Evolutionary conservation across 2,329 filamentous ascomycete species (phyloP).

Genomic region (Leptographium flavum): DNA sequence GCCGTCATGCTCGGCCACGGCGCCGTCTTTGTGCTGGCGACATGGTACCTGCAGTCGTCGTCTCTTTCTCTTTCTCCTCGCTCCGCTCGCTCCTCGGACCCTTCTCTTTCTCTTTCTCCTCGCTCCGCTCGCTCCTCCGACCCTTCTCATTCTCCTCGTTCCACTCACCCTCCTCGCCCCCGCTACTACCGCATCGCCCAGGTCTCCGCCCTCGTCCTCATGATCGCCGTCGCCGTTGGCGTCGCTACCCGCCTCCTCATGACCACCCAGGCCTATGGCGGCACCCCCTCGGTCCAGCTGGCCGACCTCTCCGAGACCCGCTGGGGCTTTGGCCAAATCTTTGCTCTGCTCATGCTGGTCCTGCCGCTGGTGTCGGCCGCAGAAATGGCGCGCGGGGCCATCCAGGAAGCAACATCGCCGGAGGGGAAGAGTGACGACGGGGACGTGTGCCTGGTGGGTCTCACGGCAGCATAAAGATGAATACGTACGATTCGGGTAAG

Average conservation of each 20-base stretch:
- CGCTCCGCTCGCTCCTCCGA: too few relatives aligned
- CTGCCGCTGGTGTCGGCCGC: slow-evolving; percentile 44
- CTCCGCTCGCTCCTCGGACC: too few relatives aligned
- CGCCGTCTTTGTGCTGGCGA: slow-evolving; percentile 42
- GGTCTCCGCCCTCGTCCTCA: slow-evolving; percentile 37
- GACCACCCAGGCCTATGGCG: slow-evolving; percentile 47
- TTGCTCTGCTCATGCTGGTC: slow-evolving; percentile 44
- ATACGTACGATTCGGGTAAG: too few relatives aligned
- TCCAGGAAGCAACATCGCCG: too few relatives aligned
- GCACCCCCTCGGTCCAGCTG: slow-evolving; percentile 33
- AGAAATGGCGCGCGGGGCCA: slow-evolving; percentile 35
- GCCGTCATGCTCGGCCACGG: slow-evolving; percentile 44
- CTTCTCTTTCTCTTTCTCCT: slow-evolving; percentile 19
- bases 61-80: too few relatives aligned
- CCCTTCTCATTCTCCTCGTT: slow-evolving; percentile 16
- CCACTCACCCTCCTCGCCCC: slow-evolving; percentile 20
- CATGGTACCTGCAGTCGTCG: slow-evolving; percentile 46
- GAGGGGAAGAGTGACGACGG: too few relatives aligned
- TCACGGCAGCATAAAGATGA: too few relatives aligned
- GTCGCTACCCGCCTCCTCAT: slow-evolving; percentile 42
- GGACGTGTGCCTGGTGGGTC: too few relatives aligned
- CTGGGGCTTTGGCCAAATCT: slow-evolving; percentile 50
- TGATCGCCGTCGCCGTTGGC: slow-evolving; percentile 41
- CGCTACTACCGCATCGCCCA: slow-evolving; percentile 41
- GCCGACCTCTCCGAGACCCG: slow-evolving; percentile 36